These are phyloP conservation scores for Quercus variabilis DNA, from an alignment of 306 rosid species.

Conservation along the genomic window DNA sequence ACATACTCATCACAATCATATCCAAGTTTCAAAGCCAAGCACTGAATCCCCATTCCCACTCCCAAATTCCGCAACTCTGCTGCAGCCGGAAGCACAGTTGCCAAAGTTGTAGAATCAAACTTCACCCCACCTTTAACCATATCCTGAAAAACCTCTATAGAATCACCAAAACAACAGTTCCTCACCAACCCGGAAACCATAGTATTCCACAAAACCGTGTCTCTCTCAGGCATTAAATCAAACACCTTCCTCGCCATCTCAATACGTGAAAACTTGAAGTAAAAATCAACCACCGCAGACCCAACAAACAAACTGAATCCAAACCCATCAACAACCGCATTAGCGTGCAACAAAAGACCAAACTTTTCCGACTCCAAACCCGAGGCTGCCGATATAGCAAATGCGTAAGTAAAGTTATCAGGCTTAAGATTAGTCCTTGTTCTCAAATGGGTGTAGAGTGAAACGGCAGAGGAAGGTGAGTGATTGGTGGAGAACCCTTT, in stretches of 20 bases:
- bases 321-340: constrained; percentile 62
- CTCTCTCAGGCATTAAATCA: constrained; percentile 60
- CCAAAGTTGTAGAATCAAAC: constrained; percentile 62
- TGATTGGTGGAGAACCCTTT: constrained; percentile 58
- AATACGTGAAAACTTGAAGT: constrained; percentile 52
- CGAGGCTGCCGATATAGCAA: constrained; percentile 58
- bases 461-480: constrained; percentile 50
- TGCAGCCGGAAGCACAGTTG: constrained; percentile 69
- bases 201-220: constrained; percentile 76
- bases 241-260: constrained; percentile 74
- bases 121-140: constrained; percentile 46
- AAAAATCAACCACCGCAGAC: constrained; percentile 61
- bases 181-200: constrained; percentile 72
- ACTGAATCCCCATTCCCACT: constrained; percentile 65
- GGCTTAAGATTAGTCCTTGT: constrained; percentile 47
- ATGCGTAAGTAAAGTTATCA: constrained; percentile 65
- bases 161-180: constrained; percentile 50
- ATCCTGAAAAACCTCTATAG: constrained; percentile 40
- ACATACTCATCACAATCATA: constrained; percentile 54
- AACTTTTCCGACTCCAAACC: constrained; percentile 27
- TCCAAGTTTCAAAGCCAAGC: constrained; percentile 65
- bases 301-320: constrained; percentile 57
- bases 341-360: constrained; percentile 62
- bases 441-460: constrained; percentile 56
- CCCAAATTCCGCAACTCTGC: constrained; percentile 69